These are phyloP conservation scores for Aschersonia sp. DNA, from an alignment of 2,329 filamentous ascomycete species.

Conservation along the genomic window DNA sequence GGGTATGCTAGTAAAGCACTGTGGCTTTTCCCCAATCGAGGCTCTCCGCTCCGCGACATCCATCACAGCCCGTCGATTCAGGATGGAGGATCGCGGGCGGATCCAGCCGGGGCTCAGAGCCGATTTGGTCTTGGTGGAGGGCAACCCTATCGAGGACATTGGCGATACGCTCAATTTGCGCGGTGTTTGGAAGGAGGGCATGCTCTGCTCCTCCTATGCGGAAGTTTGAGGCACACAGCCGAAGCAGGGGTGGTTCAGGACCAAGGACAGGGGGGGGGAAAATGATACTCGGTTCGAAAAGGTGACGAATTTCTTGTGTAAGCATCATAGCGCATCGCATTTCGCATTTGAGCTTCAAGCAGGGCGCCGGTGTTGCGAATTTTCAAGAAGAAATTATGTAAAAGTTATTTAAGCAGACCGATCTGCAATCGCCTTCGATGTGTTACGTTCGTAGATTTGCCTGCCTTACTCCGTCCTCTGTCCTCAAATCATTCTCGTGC, in stretches of 20 bases:
- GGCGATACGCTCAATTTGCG: conserved; percentile 2
- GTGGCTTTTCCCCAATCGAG: conserved; percentile 5
- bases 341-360: not conserved
- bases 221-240: not conserved
- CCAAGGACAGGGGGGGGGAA: no score
- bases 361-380: not conserved
- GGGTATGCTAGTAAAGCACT: conserved; percentile 6
- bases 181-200: conserved; percentile 7
- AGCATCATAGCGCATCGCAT: not conserved
- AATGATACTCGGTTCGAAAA: no score
- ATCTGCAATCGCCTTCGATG: no score
- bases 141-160: conserved; percentile 4
- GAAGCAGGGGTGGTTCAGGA: not conserved
- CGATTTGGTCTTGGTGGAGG: conserved; percentile 7
- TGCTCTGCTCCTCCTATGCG: conserved; percentile 2
- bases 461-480: no score
- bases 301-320: not conserved
- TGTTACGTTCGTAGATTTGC: no score
- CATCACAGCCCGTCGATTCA: conserved; percentile 5
- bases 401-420: no score
- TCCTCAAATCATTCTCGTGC: no score
- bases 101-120: conserved; percentile 5
- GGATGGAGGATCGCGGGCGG: conserved; percentile 4
- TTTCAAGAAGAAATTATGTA: no score
- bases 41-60: conserved; percentile 7